phyloP scores from a whole-genome alignment of 2,329 filamentous ascomycete genomes.

The Niveomyces coronatus region DNA sequence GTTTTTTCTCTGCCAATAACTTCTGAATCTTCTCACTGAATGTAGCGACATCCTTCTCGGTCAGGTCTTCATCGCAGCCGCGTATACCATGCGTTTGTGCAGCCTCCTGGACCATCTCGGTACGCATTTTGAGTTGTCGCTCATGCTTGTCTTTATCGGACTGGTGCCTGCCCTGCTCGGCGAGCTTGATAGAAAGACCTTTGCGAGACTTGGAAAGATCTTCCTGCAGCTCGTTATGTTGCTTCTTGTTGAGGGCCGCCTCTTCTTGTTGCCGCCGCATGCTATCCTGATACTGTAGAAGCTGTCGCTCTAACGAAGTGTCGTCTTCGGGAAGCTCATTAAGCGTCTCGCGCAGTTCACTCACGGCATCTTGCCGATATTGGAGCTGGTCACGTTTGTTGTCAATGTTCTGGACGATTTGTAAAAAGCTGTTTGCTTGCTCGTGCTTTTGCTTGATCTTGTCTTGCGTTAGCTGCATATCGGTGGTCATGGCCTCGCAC shows the following conservation, averaged over 20 bases:
- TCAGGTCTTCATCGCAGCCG: constrained; percentile 71
- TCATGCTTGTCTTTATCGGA: constrained; percentile 85
- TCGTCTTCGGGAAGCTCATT: constrained; percentile 73
- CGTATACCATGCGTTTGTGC: constrained; percentile 70
- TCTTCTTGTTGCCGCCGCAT: constrained; percentile 56
- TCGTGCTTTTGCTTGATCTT: constrained; percentile 57
- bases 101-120: constrained; percentile 66
- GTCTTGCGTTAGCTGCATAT: constrained; percentile 50
- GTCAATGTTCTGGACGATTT: constrained; percentile 63
- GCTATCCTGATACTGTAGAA: constrained; percentile 69
- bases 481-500: constrained; percentile 44
- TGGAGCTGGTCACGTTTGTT: constrained; percentile 66
- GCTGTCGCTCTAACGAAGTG: constrained; percentile 56
- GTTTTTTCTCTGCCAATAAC: constrained; percentile 66
- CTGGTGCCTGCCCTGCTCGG: constrained; percentile 66
- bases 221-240: constrained; percentile 55
- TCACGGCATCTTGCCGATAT: constrained; percentile 59
- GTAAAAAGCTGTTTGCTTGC: constrained; percentile 62
- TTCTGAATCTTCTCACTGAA: constrained; percentile 73
- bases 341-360: constrained; percentile 60
- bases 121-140: constrained; percentile 61
- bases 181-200: constrained; percentile 40
- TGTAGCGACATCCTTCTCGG: constrained; percentile 59
- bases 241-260: constrained; percentile 48
- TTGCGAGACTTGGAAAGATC: constrained; percentile 34